Evolutionary conservation across 352 stramenopile genomes (phyloP), one percentile per base, ranked within the genome.

Genomic region (Phytophthora pini): DNA sequence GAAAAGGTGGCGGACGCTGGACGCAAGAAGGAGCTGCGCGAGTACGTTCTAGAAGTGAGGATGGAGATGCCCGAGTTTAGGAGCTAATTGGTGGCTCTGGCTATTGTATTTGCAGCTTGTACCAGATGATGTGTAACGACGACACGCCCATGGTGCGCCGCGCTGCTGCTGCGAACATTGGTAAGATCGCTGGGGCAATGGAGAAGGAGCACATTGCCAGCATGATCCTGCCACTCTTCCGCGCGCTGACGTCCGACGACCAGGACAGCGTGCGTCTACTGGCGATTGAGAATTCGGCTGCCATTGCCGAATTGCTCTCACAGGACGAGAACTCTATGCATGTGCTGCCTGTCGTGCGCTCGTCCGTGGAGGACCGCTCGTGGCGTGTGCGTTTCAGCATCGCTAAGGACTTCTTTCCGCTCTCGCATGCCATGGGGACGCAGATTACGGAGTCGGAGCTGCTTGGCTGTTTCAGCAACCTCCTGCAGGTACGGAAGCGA

Each of bases 341-440:
- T 54, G 68, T 95, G 26, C 73, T 95, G 26, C 87, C 87, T 15
- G 76, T 93, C 52, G 85, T 94, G 43, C 84, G 86, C 48, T 79
- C 73, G 62, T 94, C 72, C 45, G 83, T 90, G 54, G 92, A 89
- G 74, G 90, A 89, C 70, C 89, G 85, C 65, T 98, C 68, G 79
- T 97, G 95, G 95, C 84, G 94, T 65, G 94, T 98, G 36, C 90
- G 95, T 51, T 95, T 98, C 65, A 98, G 95, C 76, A 88, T 98
- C 50, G 89, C 94, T 15, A 98, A 98, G 76, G 77, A 93, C 34
- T 98, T 98, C 68, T 95, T 90, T 45, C 88, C 88, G 47, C 80
- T 94, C 7, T 92, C 86, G 34, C 75, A 86, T 44, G 83, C 87
- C 22, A 95, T 94, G 76, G 87, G 82, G 55, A 70, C 61, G 40